Conservation (phyloP, 2,329 filamentous ascomycete species). For the Orbilia brochopaga region DNA sequence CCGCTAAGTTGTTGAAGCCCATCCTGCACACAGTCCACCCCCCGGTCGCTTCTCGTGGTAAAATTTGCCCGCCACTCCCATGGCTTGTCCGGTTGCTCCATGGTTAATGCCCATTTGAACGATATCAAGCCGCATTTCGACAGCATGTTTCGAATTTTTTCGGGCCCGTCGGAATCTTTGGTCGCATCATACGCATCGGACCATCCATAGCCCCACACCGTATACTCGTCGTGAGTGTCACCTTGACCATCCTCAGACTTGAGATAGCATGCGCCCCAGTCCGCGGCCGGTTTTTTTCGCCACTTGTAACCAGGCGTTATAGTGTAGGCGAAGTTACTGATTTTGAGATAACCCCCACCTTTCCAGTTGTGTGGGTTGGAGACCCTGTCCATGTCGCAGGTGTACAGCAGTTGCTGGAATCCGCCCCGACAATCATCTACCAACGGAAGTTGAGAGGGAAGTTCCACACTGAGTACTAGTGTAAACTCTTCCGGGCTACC, state of each 20-base stretch:
- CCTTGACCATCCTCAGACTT: not conserved
- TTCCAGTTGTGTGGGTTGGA: constrained; percentile 13
- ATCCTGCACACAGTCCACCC: constrained; percentile 13
- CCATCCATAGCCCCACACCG: constrained; percentile 21
- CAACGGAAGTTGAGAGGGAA: not conserved
- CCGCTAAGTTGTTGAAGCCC: constrained; percentile 12
- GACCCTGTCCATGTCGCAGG: not conserved
- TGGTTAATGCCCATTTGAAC: constrained; percentile 9
- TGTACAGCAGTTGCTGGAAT: constrained; percentile 12
- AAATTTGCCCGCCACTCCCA: constrained; percentile 34
- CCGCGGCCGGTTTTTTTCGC: constrained; percentile 6
- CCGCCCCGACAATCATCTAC: constrained; percentile 7
- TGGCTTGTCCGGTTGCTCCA: constrained; percentile 6
- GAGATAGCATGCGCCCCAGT: constrained; percentile 14
- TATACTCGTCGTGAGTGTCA: constrained; percentile 8
- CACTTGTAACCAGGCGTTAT: constrained; percentile 8
- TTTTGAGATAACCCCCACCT: not conserved
- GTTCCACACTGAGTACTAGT: constrained; percentile 10
- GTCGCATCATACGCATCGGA: not conserved
- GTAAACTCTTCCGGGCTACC: constrained; percentile 17
- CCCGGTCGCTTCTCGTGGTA: not conserved
- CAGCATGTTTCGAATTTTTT: constrained; percentile 2
- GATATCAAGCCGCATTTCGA: not conserved
- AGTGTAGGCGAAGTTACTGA: not conserved
- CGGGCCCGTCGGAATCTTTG: not conserved